These are phyloP conservation scores for Dothistroma pini DNA, from an alignment of 2,329 filamentous ascomycete genomes.

Conservation along the genomic window DNA sequence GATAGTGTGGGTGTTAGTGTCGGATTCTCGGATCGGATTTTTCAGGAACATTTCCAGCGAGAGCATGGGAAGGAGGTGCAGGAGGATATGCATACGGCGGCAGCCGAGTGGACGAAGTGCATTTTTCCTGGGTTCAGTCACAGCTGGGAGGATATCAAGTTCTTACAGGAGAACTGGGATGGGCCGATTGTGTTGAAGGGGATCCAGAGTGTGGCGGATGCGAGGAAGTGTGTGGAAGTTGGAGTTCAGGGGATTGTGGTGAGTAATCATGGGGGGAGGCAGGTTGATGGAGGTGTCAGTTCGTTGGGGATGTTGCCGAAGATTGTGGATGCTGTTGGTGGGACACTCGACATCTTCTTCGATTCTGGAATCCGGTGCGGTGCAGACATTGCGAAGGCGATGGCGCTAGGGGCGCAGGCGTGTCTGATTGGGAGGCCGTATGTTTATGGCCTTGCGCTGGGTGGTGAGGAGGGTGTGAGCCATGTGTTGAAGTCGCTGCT, in stretches of 20 bases:
- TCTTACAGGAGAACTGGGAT: conserved; percentile 58
- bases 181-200: conserved; percentile 62
- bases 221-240: conserved; percentile 41
- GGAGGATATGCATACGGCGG: conserved; percentile 49
- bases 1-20: conserved; percentile 41
- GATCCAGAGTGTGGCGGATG: conserved; percentile 50
- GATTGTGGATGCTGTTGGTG: conserved; percentile 58
- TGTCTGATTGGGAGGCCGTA: too few relatives aligned
- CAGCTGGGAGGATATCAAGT: conserved; percentile 58
- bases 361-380: too few relatives aligned
- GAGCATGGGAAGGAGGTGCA: conserved; percentile 36
- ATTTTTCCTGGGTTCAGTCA: conserved; percentile 40
- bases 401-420: too few relatives aligned
- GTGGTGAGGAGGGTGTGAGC: conserved; percentile 36
- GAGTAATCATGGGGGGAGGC: conserved; percentile 51
- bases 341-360: conserved; percentile 43
- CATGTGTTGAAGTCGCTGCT: conserved; percentile 22
- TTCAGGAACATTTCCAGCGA: conserved; percentile 54
- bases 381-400: too few relatives aligned
- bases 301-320: conserved; percentile 54
- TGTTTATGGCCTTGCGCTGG: too few relatives aligned
- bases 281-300: conserved; percentile 49
- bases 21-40: conserved; percentile 65
- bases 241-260: conserved; percentile 51
- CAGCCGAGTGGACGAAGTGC: conserved; percentile 50